Base-by-base conservation (phyloP, 2,329 filamentous ascomycete genomes). In the Trichoderma endophyticum region DNA sequence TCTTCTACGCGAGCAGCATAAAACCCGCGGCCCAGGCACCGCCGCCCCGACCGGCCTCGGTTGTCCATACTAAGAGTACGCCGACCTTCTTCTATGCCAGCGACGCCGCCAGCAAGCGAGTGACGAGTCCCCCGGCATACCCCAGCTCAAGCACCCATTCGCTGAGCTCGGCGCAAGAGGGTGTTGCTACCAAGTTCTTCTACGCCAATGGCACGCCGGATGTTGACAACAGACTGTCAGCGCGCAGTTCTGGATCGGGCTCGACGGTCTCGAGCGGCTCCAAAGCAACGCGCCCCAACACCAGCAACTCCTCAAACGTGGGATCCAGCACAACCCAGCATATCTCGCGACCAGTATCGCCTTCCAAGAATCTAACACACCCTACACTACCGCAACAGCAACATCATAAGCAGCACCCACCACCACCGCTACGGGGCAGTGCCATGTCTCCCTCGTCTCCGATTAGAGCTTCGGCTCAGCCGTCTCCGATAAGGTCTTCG, bases 1-100 rank as follows among this genome's bases (percentile, higher is more conserved):
- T 98, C 86, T 98, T 99, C 80, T 95, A 97, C 80, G 96, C 95
- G 32, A 93, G 91, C 79, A 93, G 97, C 76, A 92, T 88, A 51
- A 91, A 88, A 76, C 81, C 84, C 26, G 75, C 77, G 66, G 78
- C 80, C 75, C 80, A 77, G 66, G 77, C 78, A 65, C 77, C 83
- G 32, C 83, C 82, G 36, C 83, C 82, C 21, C 77, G 82, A 54
- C 79, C 80, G 72, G 80, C 78, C 26, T 77, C 80, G n/a, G 79
- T 83, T 4, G 79, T 83, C 4, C 81, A 84, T 24, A 83, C 85
- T 51, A 88, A 86, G 75, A 79, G 81, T 34, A 65, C 54, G 76
- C 86, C 12, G 24, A 84, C 84, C n/a, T 89, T 89, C 75, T 86
- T 89, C 77, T 88, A 89, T 73, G 87, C 88, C 73, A 89, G 87